A percentile compares a stretch with the other conserved stretches of the same genome.
phyloP scores from a whole-genome alignment of 306 rosid genomes.

The Prinsepia uniflora region DNA sequence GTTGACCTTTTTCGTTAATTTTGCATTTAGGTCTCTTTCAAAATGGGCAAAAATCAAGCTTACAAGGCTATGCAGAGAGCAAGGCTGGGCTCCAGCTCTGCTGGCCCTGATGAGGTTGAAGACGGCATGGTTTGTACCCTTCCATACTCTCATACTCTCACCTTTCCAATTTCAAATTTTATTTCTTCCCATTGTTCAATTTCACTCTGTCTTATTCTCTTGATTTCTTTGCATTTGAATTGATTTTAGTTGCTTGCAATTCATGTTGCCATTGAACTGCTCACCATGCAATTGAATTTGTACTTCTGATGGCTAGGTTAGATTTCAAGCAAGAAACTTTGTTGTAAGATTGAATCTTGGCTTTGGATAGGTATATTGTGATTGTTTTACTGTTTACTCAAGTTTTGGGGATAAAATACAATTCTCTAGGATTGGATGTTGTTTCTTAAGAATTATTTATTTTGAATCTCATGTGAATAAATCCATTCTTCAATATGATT shows the following conservation, averaged over 20 bases:
- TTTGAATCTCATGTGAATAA: background rate
- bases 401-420: background rate
- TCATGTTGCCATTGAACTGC: background rate
- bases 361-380: background rate
- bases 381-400: background rate
- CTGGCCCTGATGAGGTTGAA: constrained; percentile 87
- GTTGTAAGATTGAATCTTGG: background rate
- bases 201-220: background rate
- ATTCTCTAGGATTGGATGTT: background rate
- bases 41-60: constrained; percentile 97
- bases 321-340: background rate
- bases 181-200: background rate
- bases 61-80: constrained; percentile 99
- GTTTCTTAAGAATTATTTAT: background rate
- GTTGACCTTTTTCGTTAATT: background rate
- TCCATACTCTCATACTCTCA: constrained; percentile 51
- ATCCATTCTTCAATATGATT: background rate
- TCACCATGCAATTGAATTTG: background rate
- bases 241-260: background rate
- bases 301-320: background rate
- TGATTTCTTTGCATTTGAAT: background rate
- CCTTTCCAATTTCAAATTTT: background rate
- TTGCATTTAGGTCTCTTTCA: background rate
- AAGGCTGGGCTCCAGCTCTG: constrained; percentile 80
- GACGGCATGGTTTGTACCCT: constrained; percentile 99